Base-by-base conservation (phyloP, 2,329 filamentous ascomycete genomes). In the Colletotrichum sp. region DNA sequence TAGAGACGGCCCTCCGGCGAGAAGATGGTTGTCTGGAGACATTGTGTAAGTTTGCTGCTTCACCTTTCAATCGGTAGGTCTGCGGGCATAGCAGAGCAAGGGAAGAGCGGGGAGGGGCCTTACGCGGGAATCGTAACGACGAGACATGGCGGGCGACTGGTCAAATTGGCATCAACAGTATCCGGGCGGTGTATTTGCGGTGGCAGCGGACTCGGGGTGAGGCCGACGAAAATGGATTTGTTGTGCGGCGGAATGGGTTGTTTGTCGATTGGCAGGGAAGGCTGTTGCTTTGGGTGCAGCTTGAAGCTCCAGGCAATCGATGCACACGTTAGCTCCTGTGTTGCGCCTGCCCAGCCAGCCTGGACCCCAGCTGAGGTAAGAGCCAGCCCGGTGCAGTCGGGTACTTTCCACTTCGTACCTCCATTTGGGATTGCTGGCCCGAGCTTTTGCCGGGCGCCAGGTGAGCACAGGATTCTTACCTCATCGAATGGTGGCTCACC, bases 1-100 rank as follows among this genome's bases (percentile, higher is more conserved):
- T 99, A 99, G 77, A 99, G 92, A 84, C 97, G 96, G 79, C 97
- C 97, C 89, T 99, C 97, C 76, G 97, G 97, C 77, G 97, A 99
- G 93, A 99, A 99, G 92, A 99, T 99, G 85, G 97, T 99, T 82
- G 97, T 99, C 96, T 98, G 82, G 63, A 60, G 28, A 28, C 32
- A 30, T n/a, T 39, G 15, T 60, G 72, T 82, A 52, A 82, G 80
- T 78, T 78, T 77, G 68, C 12, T 34, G 44, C n/a, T 34, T 57
- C 65, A 22, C 44, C 44, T 22, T 44, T 64, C 52, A 39, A 57
- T 15, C 34, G 64, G 36, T 15, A 60, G 57, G 22, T 24, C 28
- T 48, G 59, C 30, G 70, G 44, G 57, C 57, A 72, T n/a, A 22
- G 48, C 60, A 80, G 77, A 83, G 80, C 81, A 72, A 70, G 68